Base-by-base conservation (phyloP, 208 protist genomes). In the Trypanosoma avium region DNA sequence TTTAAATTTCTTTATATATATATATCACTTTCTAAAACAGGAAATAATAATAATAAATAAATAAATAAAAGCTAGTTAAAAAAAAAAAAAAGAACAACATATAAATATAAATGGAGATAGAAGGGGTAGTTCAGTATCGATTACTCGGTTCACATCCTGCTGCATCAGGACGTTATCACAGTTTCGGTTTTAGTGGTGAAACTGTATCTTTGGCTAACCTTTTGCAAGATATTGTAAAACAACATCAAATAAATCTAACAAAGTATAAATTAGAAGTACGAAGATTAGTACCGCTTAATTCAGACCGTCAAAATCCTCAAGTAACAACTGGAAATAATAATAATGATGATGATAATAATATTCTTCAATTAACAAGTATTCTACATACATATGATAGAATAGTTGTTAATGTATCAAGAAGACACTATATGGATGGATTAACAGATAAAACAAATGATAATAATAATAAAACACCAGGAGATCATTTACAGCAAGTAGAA, bases 61-160 rank as follows among this genome's bases (percentile, higher is more conserved):
- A n/a, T 69, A 45, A 61, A 7, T 26, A 33, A 27, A 52, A 29
- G 12, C 17, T 7, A 47, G 7, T n/a, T 42, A 36, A 36, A n/a
- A n/a, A n/a, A n/a, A 5, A n/a, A 61, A 21, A 61, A 38, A 38
- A 10, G 33, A 5, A 38, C 7, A 45, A 61, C 15, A 15, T 10
- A 32, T 0, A 22, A 48, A 17, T 3, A 43, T 27, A 8, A 8
- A 77, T 77, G 66, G 60, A 78, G 21, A 82, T 81, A 62, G 84
- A 94, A 71, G 81, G 84, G 13, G 75, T 94, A 2, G 70, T 94
- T 38, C 88, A 84, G 71, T 94, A 90, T 50, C 67, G 84, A 19
- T 61, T 94, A 7, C 52, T 94, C 3, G 88, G 88, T 55, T 73
- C 70, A 42, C 88, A 94, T 70, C 88, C 88, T 15, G 88, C 84